Conservation (phyloP, 2,329 filamentous ascomycete genomes). For the Fusarium pseudocircinatum region DNA sequence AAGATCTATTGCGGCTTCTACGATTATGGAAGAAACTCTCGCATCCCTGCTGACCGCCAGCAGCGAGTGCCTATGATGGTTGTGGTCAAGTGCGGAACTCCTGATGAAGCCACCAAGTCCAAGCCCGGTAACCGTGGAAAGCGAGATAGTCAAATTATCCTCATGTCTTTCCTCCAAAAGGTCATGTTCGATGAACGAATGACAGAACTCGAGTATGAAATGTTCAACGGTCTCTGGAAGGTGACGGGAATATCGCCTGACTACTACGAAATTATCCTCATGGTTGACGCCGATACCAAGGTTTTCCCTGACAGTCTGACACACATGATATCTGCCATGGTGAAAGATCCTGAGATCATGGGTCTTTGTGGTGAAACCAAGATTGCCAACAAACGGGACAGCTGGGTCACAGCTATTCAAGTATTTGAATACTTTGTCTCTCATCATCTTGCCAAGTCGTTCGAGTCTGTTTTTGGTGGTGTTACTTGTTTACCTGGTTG, state of each 20-base stretch:
- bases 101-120: constrained; percentile 79
- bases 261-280: constrained; percentile 97
- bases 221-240: constrained; percentile 99
- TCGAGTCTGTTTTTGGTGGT: constrained; percentile 98
- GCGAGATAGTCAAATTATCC: constrained; percentile 97
- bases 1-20: constrained; percentile 99
- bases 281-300: constrained; percentile 99
- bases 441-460: constrained; percentile 95
- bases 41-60: constrained; percentile 85
- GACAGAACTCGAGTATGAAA: constrained; percentile 99
- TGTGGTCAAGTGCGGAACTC: constrained; percentile 94
- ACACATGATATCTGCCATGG: constrained; percentile 99
- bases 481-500: constrained; percentile 98
- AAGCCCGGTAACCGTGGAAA: constrained; percentile 99
- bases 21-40: constrained; percentile 86
- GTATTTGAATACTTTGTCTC: constrained; percentile 99
- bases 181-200: constrained; percentile 99
- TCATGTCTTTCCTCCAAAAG: constrained; percentile 99
- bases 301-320: constrained; percentile 98
- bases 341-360: constrained; percentile 99
- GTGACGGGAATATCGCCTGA: constrained; percentile 98
- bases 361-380: constrained; percentile 98
- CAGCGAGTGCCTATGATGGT: constrained; percentile 98
- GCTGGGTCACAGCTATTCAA: constrained; percentile 97
- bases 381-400: constrained; percentile 96